A percentile compares a stretch with the other conserved stretches of the same genome.
phyloP scores from a whole-genome alignment of 2,329 filamentous ascomycete genomes.

The Verticillium dahliae region DNA sequence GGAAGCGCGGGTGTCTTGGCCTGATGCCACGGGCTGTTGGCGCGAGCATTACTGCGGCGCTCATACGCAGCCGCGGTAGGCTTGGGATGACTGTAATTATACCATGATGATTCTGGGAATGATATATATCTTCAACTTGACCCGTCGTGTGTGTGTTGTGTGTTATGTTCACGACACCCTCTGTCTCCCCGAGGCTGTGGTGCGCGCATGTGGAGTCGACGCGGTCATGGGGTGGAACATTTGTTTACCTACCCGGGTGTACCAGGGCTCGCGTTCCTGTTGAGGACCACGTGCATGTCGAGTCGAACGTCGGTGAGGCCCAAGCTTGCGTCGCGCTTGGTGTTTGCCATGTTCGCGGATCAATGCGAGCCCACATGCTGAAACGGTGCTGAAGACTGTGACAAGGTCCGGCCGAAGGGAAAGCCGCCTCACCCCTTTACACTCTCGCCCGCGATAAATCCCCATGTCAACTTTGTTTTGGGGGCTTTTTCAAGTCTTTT shows the following conservation, averaged over 20 bases:
- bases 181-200: neutral
- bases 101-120: conserved; percentile 2
- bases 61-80: neutral
- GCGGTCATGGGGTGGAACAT: conserved; percentile 17
- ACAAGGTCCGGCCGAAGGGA: neutral
- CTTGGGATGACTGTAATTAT: conserved; percentile 7
- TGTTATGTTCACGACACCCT: neutral
- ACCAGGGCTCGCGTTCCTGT: neutral
- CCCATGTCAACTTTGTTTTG: no score
- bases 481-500: no score
- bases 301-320: neutral
- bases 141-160: neutral
- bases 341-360: neutral
- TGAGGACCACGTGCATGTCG: neutral
- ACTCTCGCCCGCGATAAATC: no score
- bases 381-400: neutral
- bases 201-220: conserved; percentile 15
- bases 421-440: neutral
- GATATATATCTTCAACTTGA: neutral
- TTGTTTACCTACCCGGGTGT: conserved; percentile 1
- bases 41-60: neutral
- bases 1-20: neutral
- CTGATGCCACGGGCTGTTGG: neutral
- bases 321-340: neutral
- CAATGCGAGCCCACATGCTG: neutral